Percentiles rank a stretch among this genome's conserved stretches.
Evolutionary conservation across 2,329 filamentous ascomycete species (phyloP).

Genomic region (Mycosphaerella sp.): DNA sequence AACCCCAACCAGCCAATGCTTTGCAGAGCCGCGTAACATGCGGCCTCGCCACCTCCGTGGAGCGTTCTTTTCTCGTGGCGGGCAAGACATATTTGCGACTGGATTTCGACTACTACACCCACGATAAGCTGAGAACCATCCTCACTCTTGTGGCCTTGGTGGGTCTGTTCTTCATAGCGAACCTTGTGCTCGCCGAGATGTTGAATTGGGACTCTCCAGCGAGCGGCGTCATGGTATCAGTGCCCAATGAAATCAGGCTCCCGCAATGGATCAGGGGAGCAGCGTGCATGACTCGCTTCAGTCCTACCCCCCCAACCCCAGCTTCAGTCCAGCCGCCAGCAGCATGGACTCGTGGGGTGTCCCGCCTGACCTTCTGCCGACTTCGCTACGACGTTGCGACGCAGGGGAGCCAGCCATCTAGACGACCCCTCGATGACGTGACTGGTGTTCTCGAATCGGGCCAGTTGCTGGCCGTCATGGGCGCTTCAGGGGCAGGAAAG

Average conservation of each 20-base stretch:
- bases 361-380: no score
- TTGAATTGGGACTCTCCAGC: conserved; percentile 51
- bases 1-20: no score
- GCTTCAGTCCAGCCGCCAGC: conserved; percentile 39
- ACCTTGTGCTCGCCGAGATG: conserved; percentile 72
- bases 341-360: conserved; percentile 33
- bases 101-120: conserved; percentile 60
- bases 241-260: no score
- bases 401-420: conserved; percentile 45
- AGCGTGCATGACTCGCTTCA: no score
- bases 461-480: conserved; percentile 47
- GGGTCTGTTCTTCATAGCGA: conserved; percentile 65
- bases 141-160: conserved; percentile 75
- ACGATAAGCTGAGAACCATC: conserved; percentile 74
- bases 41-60: conserved; percentile 64
- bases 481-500: conserved; percentile 66
- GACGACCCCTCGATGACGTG: conserved; percentile 43
- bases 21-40: conserved; percentile 48
- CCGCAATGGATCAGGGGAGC: no score
- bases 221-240: no score
- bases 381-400: conserved; percentile 32
- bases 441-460: conserved; percentile 48
- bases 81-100: conserved; percentile 64
- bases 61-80: conserved; percentile 58
- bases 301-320: no score